Evolutionary conservation across 78 protist species (phyloP), one percentile per base, ranked within the genome.

Genomic region (Polysphondylium violaceum): DNA sequence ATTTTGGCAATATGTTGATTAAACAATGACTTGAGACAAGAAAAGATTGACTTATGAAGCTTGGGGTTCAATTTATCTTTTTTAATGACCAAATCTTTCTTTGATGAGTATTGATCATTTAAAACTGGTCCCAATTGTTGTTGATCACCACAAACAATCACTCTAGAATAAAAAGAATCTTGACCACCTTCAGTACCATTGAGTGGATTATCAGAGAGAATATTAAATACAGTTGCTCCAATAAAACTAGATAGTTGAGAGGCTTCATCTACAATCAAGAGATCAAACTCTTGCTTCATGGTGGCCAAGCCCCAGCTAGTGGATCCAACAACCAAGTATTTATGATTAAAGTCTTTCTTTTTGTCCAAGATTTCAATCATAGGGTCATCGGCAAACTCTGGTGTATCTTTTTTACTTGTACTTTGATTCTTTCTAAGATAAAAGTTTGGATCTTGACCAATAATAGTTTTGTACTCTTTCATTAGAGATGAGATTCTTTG

Each of bases 41-140:
- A 83, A 60, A 83, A 83, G 2, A 83, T 27, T 17, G 90, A 83
- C 59, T 83, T 83, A 23, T 83, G 90, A 19, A 83, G 14, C 43
- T 83, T 83, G 21, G 90, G 90, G 16, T 68, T 27, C 4, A 3
- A 4, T 25, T 2, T 38, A 3, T 60, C 5, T 12, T 38, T 2
- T 29, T 25, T 3, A 27, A 63, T 35, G 8, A 68, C 21, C 21
- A 83, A 40, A 1, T 58, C n/a, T 21, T 56, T 55, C 12, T n/a
- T 67, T 21, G 21, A 21, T 17, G 47, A 21, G 33, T 53, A 83
- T 1, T 14, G 11, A 17, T 53, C 90, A 21, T 41, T 23, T 21
- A 83, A 41, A 17, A 83, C 90, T 21, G 90, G 90, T 14, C 74
- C 74, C 2, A 83, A n/a, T 58, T 83, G 90, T 58, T 69, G 51